Evolutionary conservation across 305 asterid genomes (phyloP), one percentile per base, ranked within the genome.

Genomic region (Rubia balearica): DNA sequence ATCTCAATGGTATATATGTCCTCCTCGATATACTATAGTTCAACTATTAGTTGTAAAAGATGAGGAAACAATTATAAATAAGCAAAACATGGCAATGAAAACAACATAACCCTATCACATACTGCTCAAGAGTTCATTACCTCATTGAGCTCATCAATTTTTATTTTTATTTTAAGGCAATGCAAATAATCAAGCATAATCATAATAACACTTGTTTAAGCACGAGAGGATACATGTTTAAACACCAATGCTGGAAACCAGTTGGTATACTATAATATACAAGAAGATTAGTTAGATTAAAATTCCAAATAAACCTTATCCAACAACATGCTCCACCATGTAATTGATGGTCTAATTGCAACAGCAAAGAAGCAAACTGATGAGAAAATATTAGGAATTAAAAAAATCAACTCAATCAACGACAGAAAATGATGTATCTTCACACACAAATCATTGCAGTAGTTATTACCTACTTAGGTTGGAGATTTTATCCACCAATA

Each of bases 101-200:
- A 38, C 27, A 55, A 51, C 45, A 67, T 17, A 56, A 60, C 30
- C 14, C 22, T 19, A 38, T 30, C 42, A 41, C 43, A 76, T 73
- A 19, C 61, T 73, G 60, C 48, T 6, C 36, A 72, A 75, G 73
- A 76, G 80, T 55, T 68, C 64, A 76, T 68, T 81, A 92, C 98
- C 98, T 93, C 96, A 72, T 83, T 85, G 72, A 90, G 92, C 81
- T 90, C 97, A 48, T 90, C 92, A 71, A 83, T n/a, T n/a, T n/a
- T 75, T 77, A 87, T 90, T 81, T 85, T 88, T 83, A 81, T 89
- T 83, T 81, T 88, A 80, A 93, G 76, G 76, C 87, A 78, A 12
- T 73, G 83, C 85, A 93, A 84, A 77, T 90, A 90, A 53, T 90
- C 95, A 12, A 83, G 85, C 84, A 90, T 80, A 80, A 86, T 84